Conservation (phyloP, 2,329 filamentous ascomycete genomes). For the Cryphonectria parasitica region DNA sequence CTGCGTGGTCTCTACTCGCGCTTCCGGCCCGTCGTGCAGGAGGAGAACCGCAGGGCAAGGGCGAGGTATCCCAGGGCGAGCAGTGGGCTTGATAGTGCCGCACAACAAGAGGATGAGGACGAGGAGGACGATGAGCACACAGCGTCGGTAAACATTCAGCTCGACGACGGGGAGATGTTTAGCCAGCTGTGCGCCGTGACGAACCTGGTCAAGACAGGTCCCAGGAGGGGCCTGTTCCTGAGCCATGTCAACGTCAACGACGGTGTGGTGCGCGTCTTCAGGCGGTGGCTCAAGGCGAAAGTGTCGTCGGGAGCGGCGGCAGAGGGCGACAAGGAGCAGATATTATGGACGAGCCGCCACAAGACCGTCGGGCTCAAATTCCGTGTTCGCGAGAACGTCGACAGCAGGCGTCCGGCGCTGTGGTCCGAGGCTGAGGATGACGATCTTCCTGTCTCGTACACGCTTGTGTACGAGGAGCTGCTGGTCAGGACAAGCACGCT, state of each 20-base stretch:
- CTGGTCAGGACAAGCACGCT: conserved; percentile 67
- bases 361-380: conserved; percentile 72
- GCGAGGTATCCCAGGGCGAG: conserved; percentile 40
- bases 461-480: conserved; percentile 73
- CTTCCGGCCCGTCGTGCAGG: conserved; percentile 67
- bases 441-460: conserved; percentile 70
- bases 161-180: conserved; percentile 74
- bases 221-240: conserved; percentile 63
- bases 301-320: conserved; percentile 47
- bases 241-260: conserved; percentile 70
- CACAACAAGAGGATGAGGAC: background rate
- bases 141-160: conserved; percentile 62
- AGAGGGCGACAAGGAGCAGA: conserved; percentile 36
- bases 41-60: conserved; percentile 50
- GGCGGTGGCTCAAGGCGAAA: conserved; percentile 67
- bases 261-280: conserved; percentile 71
- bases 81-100: background rate
- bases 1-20: conserved; percentile 68
- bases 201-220: conserved; percentile 69
- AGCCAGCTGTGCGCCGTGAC: conserved; percentile 72
- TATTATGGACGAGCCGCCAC: conserved; percentile 70
- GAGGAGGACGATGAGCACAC: conserved; percentile 41
- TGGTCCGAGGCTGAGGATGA: conserved; percentile 49
- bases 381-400: conserved; percentile 60
- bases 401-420: conserved; percentile 44